Conservation (phyloP, 768 basidiomycete species). For the Xerocomus potaroensis region DNA sequence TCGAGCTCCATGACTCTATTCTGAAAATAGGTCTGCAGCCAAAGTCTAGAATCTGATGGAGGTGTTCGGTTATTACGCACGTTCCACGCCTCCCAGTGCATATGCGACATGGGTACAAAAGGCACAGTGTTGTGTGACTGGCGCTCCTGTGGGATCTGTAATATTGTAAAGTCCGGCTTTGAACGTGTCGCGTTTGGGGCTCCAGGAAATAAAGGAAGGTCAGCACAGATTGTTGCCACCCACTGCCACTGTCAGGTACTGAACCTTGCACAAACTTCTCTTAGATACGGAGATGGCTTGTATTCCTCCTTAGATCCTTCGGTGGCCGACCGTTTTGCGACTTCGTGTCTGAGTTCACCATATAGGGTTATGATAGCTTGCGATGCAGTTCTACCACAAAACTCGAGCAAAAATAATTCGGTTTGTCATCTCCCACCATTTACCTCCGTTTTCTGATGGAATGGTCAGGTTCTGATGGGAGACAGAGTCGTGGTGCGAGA, state of each 20-base stretch:
- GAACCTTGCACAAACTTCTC: constrained; percentile 1
- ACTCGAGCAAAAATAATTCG: constrained; percentile 22
- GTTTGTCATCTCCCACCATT: constrained; percentile 19
- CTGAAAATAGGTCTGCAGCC: constrained; percentile 10
- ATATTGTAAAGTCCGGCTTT: constrained; percentile 54
- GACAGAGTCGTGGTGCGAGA: constrained; percentile 50
- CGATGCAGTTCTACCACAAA: constrained; percentile 42
- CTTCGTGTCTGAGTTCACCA: constrained; percentile 62
- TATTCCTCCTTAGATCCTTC: constrained; percentile 61
- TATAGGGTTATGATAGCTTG: constrained; percentile 65
- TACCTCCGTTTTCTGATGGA: constrained; percentile 26
- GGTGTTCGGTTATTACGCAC: constrained; percentile 47
- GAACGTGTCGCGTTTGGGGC: constrained; percentile 53
- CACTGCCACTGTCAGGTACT: background rate
- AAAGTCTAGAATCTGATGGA: constrained; percentile 34
- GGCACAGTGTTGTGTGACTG: constrained; percentile 49
- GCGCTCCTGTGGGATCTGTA: constrained; percentile 63
- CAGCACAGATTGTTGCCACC: constrained; percentile 14
- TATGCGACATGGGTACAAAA: constrained; percentile 62
- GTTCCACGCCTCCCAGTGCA: constrained; percentile 62
- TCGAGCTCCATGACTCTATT: background rate
- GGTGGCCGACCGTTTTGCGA: constrained; percentile 55
- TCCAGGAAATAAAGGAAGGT: constrained; percentile 53
- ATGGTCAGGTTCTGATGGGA: constrained; percentile 40
- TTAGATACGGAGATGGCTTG: constrained; percentile 57